Conservation (phyloP, 2,329 filamentous ascomycete species). For the Lasiodiplodia sp. region DNA sequence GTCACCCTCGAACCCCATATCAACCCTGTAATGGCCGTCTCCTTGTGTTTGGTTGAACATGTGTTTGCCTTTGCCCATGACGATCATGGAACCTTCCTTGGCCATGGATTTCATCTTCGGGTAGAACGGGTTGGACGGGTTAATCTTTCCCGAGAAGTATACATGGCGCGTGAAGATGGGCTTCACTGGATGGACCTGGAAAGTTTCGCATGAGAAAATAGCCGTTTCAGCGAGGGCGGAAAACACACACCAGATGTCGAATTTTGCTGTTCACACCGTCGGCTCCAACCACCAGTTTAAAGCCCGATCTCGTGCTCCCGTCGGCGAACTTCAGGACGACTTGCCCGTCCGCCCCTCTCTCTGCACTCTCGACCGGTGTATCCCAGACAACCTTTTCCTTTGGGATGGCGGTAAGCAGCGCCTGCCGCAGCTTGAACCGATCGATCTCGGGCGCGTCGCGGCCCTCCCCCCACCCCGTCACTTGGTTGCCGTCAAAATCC, state of each 20-base stretch:
- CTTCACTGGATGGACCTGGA: not conserved
- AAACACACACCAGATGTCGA: not conserved
- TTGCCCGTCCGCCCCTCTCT: not conserved
- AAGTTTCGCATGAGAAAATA: not conserved
- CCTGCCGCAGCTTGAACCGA: not conserved
- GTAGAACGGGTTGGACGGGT: not conserved
- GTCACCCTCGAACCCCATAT: not conserved
- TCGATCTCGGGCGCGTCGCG: not conserved
- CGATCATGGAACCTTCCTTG: not conserved
- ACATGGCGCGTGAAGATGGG: not conserved
- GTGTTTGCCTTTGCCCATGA: not conserved
- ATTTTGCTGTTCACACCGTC: not conserved
- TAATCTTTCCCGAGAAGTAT: not conserved
- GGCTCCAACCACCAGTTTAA: not conserved
- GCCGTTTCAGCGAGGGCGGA: not conserved
- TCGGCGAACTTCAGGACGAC: not conserved
- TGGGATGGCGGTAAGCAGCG: not conserved
- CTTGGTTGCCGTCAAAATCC: not conserved
- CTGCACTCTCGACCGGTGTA: not conserved
- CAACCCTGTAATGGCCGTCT: not conserved
- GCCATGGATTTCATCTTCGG: not conserved
- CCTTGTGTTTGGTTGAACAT: conserved; percentile 3
- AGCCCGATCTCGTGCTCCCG: not conserved
- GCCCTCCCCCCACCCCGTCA: not conserved
- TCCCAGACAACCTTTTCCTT: conserved; percentile 1